Evolutionary conservation across 208 protist genomes (phyloP).

Genomic region (Borovskyia barvae): DNA sequence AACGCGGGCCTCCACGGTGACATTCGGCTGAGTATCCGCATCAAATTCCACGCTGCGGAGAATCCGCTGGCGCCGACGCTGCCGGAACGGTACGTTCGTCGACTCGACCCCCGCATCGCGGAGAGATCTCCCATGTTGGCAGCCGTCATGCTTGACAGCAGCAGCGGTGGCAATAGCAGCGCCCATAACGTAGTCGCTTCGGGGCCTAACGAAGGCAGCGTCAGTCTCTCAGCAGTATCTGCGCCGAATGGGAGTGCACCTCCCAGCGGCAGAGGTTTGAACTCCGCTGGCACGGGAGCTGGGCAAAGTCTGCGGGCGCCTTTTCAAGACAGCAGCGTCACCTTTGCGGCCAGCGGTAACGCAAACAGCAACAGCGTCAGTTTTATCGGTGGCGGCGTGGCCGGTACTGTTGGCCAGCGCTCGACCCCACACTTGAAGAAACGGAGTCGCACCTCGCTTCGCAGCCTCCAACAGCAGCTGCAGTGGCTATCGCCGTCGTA

Average conservation of each 20-base stretch:
- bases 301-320: neutral
- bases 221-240: constrained; percentile 3
- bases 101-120: constrained; percentile 14
- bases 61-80: constrained; percentile 83
- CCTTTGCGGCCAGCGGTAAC: neutral
- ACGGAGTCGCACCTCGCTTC: neutral
- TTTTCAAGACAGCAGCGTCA: neutral
- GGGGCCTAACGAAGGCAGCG: constrained; percentile 3
- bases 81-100: constrained; percentile 59
- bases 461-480: neutral
- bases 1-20: constrained; percentile 79
- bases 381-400: too few species aligned
- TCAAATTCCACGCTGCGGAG: constrained; percentile 89
- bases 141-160: neutral
- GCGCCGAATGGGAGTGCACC: neutral
- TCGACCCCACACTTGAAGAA: too few species aligned
- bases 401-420: too few species aligned
- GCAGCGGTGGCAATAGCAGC: neutral
- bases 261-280: neutral
- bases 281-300: neutral
- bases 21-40: constrained; percentile 81
- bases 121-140: neutral
- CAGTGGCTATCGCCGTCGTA: too few species aligned
- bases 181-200: neutral
- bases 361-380: neutral